Base-by-base conservation (phyloP, 805 yeast genomes). In the Komagataella kurtzmanii region DNA sequence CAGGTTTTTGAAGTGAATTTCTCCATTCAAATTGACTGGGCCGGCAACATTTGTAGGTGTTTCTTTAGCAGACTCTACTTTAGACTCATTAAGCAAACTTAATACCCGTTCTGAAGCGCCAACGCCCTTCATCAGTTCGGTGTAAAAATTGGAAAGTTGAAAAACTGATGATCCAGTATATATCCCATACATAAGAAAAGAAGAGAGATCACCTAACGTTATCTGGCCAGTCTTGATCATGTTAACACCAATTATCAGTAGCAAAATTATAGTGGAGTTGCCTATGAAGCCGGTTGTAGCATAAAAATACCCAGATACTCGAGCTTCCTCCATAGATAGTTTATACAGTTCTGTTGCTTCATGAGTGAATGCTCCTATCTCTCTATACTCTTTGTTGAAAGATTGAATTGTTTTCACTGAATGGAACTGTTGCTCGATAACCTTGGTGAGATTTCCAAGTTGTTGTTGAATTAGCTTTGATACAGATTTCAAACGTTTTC, bases 71-170 rank as follows among this genome's bases (percentile, higher is more conserved):
- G 61, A 53, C 40, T 76, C 68, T 50, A 69, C 71, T 43, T 59
- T 59, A 23, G 98, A 98, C 19, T 71, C 61, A 1, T 84, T 76
- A 2, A 90, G 79, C 49, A 91, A 71, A 63, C 91, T 98, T 70
- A 91, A 90, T 23, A 91, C 78, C 54, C 98, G 73, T 50, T 89
- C 83, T 0, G 97, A 93, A 0, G 98, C 97, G 50, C 98, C 98
- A 6, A 90, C 86, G 52, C 97, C 98, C 69, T 91, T 91, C 97
- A 91, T 91, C 53, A 91, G 70, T 65, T 91, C 98, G 2, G 95
- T 81, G 63, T 90, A 91, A 63, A 91, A 91, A 60, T 85, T 86
- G 0, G 96, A 91, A 17, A 91, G 64, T 0, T 97, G 96, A 65
- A 86, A 85, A 59, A 90, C 86, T 7, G 97, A 88, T n/a, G 88